Percentiles rank a stretch among this genome's conserved stretches.
Conservation (phyloP, 202 grass and related monocot species). For the Panicum virgatum region DNA sequence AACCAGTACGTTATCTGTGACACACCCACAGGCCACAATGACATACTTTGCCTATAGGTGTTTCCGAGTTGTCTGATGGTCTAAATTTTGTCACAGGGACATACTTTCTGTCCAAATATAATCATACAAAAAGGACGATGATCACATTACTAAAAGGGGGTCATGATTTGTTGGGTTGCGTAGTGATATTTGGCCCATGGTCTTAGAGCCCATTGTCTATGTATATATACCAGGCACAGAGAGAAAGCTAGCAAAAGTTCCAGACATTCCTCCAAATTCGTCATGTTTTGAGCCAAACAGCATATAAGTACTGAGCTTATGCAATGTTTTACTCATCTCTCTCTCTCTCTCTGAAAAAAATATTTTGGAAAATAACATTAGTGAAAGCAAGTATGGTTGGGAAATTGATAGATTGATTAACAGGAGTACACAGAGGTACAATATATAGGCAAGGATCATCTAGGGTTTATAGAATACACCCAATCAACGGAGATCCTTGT, state of each 20-base stretch:
- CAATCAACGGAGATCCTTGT: no score
- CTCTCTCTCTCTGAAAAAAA: not conserved
- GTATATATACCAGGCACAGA: no score
- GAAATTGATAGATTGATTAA: no score
- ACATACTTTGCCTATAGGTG: not conserved
- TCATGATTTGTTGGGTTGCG: constrained; percentile 8
- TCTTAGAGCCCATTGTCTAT: no score
- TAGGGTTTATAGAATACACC: no score
- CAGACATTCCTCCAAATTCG: no score
- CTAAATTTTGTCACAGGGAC: constrained; percentile 2
- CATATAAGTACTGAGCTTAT: not conserved
- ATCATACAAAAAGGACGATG: not conserved
- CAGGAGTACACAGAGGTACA: no score
- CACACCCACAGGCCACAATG: not conserved
- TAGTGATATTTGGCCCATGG: no score
- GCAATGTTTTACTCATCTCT: not conserved
- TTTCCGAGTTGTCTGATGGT: constrained; percentile 21
- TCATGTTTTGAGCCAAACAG: not conserved
- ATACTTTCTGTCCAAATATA: constrained; percentile 6
- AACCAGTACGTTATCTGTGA: not conserved
- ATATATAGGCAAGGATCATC: no score
- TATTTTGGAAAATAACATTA: no score
- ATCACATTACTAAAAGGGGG: not conserved
- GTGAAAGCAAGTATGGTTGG: no score
- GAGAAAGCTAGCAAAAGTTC: no score